phyloP scores from a whole-genome alignment of 331 rosid species.

The Stylosanthes scabra region DNA sequence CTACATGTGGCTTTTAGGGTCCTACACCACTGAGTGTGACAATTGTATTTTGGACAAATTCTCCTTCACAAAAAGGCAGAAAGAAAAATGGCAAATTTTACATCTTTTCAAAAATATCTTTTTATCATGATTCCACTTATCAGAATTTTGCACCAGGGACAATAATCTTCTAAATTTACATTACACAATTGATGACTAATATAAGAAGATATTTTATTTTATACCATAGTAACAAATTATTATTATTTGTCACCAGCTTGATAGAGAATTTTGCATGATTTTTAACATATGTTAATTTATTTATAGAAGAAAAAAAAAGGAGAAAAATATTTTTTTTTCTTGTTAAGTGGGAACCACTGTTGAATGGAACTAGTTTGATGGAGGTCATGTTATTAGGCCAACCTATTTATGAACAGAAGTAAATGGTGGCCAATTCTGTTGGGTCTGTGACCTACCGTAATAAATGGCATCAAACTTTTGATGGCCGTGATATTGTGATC shows the following conservation, averaged over 20 bases:
- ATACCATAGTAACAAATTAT: too few relatives aligned
- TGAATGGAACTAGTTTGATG: conserved; percentile 58
- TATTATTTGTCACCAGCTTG: background rate
- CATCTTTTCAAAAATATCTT: conserved; percentile 20
- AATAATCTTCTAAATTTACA: background rate
- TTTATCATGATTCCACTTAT: background rate
- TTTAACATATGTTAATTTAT: background rate
- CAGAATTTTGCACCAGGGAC: background rate
- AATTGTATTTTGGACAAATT: conserved; percentile 49
- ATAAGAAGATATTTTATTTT: too few relatives aligned
- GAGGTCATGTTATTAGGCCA: conserved; percentile 68
- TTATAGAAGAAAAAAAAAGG: background rate
- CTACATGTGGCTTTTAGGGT: conserved; percentile 54
- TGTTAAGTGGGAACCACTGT: conserved; percentile 71
- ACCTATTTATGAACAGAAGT: conserved; percentile 85
- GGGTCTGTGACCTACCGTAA: conserved; percentile 82
- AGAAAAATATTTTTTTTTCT: background rate
- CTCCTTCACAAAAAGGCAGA: conserved; percentile 23
- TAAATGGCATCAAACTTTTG: conserved; percentile 65
- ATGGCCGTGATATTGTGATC: conserved; percentile 54
- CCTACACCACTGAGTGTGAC: conserved; percentile 70
- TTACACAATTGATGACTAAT: background rate
- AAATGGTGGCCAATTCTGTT: conserved; percentile 82
- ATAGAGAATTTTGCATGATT: background rate
- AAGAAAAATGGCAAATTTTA: background rate